phyloP scores from a whole-genome alignment of 176 grass and related monocot genomes.

The Zizania latifolia region DNA sequence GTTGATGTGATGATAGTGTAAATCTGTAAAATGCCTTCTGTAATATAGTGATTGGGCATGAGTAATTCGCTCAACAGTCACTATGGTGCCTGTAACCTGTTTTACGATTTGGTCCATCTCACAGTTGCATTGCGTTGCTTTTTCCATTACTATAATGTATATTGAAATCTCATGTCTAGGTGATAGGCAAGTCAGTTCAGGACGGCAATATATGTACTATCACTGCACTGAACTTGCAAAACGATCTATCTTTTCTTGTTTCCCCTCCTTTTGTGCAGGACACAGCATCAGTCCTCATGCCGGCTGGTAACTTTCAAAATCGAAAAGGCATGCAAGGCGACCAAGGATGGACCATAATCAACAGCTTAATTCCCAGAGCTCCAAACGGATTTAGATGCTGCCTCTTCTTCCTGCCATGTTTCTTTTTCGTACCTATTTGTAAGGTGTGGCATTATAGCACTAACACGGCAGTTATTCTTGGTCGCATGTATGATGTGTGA shows the following conservation, averaged over 20 bases:
- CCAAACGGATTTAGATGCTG: background rate
- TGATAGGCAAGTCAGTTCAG: constrained; percentile 3
- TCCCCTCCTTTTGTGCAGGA: constrained; percentile 36
- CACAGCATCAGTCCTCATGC: background rate
- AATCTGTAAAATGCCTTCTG: constrained; percentile 31
- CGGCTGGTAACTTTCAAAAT: constrained; percentile 11
- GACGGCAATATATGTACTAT: constrained; percentile 12
- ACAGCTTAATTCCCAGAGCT: background rate
- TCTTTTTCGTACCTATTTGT: background rate
- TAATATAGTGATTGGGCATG: constrained; percentile 36
- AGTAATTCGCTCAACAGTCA: constrained; percentile 20
- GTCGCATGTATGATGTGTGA: constrained; percentile 16
- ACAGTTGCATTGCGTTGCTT: constrained; percentile 16
- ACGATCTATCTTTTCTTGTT: constrained; percentile 7
- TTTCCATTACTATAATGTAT: constrained; percentile 6
- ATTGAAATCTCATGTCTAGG: background rate
- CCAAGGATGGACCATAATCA: background rate
- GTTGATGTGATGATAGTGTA: constrained; percentile 43
- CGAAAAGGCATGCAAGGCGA: constrained; percentile 8
- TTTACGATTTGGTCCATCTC: background rate
- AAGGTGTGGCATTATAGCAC: background rate
- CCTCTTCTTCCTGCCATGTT: background rate
- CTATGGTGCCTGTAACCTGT: constrained; percentile 17
- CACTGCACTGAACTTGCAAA: background rate
- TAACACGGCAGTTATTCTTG: background rate